Conservation (phyloP, 2,329 filamentous ascomycete species). For the Lasiodiplodia gonubiensis region DNA sequence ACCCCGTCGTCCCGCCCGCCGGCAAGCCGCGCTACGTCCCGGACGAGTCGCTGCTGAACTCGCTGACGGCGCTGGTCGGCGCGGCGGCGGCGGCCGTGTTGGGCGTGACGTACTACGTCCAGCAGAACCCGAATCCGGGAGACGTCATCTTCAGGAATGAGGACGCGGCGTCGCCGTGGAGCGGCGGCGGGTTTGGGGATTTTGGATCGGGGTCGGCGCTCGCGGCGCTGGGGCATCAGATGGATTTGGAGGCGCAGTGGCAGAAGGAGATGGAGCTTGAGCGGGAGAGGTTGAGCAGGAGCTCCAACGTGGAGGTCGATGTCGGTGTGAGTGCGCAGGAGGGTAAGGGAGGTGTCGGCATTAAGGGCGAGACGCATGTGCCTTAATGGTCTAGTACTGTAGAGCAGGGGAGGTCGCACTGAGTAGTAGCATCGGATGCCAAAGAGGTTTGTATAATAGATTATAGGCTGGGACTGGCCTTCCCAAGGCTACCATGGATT, state of each 20-base stretch:
- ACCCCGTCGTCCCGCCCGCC: slow-evolving; percentile 10
- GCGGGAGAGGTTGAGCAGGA: slow-evolving; percentile 12
- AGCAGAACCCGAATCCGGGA: slow-evolving; percentile 12
- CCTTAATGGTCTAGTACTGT: not conserved
- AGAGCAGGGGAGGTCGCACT: not conserved
- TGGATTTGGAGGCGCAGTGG: slow-evolving; percentile 28
- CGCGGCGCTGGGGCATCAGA: slow-evolving; percentile 30
- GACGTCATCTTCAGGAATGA: slow-evolving; percentile 26
- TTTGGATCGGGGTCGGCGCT: slow-evolving; percentile 31
- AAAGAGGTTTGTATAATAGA: not conserved
- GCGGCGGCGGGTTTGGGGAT: not conserved
- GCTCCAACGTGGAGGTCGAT: slow-evolving; percentile 29
- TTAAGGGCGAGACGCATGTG: slow-evolving; percentile 13
- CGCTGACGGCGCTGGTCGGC: slow-evolving; percentile 7
- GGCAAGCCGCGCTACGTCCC: slow-evolving; percentile 9
- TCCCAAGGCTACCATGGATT: not conserved
- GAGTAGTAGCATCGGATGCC: not conserved
- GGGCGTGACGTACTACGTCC: slow-evolving; percentile 16
- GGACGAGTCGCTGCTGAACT: slow-evolving; percentile 6
- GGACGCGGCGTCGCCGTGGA: not conserved
- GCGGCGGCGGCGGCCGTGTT: not conserved
- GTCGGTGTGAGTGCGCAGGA: slow-evolving; percentile 25
- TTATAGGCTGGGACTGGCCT: not conserved
- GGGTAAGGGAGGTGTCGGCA: slow-evolving; percentile 11
- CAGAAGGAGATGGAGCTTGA: slow-evolving; percentile 22